A percentile compares a stretch with the other conserved stretches of the same genome.
Evolutionary conservation across 2,329 filamentous ascomycete genomes (phyloP).

Genomic region (Coniochaeta sp.): DNA sequence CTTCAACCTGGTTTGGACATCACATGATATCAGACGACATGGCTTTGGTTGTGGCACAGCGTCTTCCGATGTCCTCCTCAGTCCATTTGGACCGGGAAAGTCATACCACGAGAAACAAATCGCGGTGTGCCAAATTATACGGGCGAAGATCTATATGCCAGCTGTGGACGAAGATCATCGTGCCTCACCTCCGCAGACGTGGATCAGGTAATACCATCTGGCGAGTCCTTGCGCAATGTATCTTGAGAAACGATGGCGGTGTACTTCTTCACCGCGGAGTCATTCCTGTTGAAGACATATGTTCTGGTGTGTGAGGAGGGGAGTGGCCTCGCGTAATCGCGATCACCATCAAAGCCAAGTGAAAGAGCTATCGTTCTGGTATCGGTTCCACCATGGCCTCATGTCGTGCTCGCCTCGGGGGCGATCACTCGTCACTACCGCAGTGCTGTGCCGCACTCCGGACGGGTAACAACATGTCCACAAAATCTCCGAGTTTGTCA

Average conservation of each 20-base stretch:
- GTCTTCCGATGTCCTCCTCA: neutral
- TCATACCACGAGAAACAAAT: neutral
- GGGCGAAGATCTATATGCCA: neutral
- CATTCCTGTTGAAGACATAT: no score
- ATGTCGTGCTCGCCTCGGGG: neutral
- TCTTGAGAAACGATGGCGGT: no score
- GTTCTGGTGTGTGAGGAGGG: neutral
- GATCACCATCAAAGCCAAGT: no score
- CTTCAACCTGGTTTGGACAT: neutral
- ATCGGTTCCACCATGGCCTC: neutral
- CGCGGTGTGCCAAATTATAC: neutral
- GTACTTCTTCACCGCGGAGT: no score
- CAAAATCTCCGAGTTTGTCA: neutral
- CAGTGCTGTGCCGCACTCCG: neutral
- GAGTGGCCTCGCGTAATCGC: neutral
- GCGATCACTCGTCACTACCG: neutral
- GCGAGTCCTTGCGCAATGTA: no score
- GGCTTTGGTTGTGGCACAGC: neutral
- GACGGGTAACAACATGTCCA: neutral
- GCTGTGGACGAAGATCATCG: neutral
- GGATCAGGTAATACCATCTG: no score
- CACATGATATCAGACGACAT: neutral
- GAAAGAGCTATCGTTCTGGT: neutral
- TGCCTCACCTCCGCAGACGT: neutral
- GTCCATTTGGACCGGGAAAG: neutral